Evolutionary conservation across 2,329 filamentous ascomycete species (phyloP).

Genomic region (Beauveria asiatica): DNA sequence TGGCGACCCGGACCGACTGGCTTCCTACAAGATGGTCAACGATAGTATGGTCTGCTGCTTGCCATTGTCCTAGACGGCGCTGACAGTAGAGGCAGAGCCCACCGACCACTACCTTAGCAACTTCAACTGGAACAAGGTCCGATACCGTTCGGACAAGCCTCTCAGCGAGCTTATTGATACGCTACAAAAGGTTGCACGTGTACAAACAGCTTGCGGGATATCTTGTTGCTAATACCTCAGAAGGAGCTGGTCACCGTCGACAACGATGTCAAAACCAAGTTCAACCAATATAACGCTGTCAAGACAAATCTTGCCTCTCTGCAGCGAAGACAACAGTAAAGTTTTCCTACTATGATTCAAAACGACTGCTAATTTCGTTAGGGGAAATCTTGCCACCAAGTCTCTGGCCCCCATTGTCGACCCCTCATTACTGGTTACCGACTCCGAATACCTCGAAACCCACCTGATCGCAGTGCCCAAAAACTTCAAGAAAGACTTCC

Average conservation of each 20-base stretch:
- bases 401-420: constrained; percentile 86
- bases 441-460: constrained; percentile 95
- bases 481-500: constrained; percentile 75
- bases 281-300: constrained; percentile 86
- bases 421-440: constrained; percentile 68
- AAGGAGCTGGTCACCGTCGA: constrained; percentile 87
- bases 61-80: constrained; percentile 12
- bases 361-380: constrained; percentile 24
- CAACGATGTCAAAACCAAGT: constrained; percentile 91
- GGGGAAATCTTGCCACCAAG: constrained; percentile 88
- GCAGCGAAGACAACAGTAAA: constrained; percentile 80
- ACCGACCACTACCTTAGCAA: constrained; percentile 84
- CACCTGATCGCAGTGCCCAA: constrained; percentile 85
- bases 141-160: constrained; percentile 88
- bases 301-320: constrained; percentile 76
- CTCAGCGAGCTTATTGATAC: constrained; percentile 79
- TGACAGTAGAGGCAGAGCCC: constrained; percentile 56
- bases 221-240: not conserved
- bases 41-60: constrained; percentile 58
- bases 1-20: constrained; percentile 72
- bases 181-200: constrained; percentile 64
- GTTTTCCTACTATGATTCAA: not conserved
- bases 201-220: not conserved
- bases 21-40: constrained; percentile 86
- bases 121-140: constrained; percentile 96